phyloP scores from a whole-genome alignment of 2,329 filamentous ascomycete genomes.

The Clonostachys byssicola region DNA sequence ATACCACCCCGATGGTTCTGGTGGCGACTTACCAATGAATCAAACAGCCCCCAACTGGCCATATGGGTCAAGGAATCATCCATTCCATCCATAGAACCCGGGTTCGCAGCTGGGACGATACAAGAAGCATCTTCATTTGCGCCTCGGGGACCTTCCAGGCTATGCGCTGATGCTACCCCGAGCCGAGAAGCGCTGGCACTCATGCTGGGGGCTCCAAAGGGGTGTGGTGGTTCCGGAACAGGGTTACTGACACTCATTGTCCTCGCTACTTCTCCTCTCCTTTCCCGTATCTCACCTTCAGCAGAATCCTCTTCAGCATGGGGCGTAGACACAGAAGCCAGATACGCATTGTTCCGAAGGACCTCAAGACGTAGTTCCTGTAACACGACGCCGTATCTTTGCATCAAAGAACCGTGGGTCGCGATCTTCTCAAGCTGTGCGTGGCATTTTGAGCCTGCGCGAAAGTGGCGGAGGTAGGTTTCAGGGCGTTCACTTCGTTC shows the following conservation, averaged over 20 bases:
- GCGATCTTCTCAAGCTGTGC: slow-evolving; percentile 28
- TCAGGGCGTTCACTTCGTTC: slow-evolving; percentile 16
- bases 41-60: slow-evolving; percentile 15
- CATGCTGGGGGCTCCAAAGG: too few relatives aligned
- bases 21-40: slow-evolving; percentile 8
- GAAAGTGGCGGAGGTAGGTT: slow-evolving; percentile 20
- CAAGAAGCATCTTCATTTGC: too few relatives aligned
- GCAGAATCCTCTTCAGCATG: too few relatives aligned
- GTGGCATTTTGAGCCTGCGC: slow-evolving; percentile 32
- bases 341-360: slow-evolving; percentile 11
- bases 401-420: slow-evolving; percentile 27
- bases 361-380: slow-evolving; percentile 23
- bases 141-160: too few relatives aligned
- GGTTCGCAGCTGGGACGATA: too few relatives aligned
- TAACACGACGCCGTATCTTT: slow-evolving; percentile 35
- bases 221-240: too few relatives aligned
- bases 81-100: neutral
- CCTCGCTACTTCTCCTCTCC: too few relatives aligned
- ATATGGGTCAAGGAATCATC: slow-evolving; percentile 7
- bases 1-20: too few relatives aligned
- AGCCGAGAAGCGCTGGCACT: too few relatives aligned
- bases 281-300: too few relatives aligned
- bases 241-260: too few relatives aligned
- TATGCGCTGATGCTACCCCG: too few relatives aligned
- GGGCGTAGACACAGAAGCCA: slow-evolving; percentile 1